These are phyloP conservation scores for Diaporthe citriasiana DNA, from an alignment of 2,329 filamentous ascomycete species.

Conservation along the genomic window DNA sequence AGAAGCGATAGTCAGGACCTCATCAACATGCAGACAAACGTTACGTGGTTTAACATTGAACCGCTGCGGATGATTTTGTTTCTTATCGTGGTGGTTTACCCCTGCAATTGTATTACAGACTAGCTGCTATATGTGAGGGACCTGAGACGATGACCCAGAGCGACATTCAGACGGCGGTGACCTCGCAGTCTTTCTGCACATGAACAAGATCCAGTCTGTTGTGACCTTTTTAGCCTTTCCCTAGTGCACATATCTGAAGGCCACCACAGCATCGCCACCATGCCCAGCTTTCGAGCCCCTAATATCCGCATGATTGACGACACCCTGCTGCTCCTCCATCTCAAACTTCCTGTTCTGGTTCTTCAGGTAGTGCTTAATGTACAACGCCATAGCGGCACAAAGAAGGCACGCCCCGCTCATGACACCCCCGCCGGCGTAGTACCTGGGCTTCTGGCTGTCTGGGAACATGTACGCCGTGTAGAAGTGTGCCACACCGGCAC, in stretches of 20 bases:
- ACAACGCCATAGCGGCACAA: slow-evolving; percentile 46
- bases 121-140: too few species aligned
- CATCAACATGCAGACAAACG: too few species aligned
- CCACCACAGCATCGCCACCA: slow-evolving; percentile 29
- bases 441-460: slow-evolving; percentile 49
- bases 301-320: slow-evolving; percentile 21
- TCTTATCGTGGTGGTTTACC: too few species aligned
- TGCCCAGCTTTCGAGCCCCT: slow-evolving; percentile 29
- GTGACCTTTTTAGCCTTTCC: background rate
- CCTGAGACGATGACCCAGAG: too few species aligned
- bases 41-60: too few species aligned
- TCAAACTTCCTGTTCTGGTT: slow-evolving; percentile 46
- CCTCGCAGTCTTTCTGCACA: too few species aligned
- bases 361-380: slow-evolving; percentile 49
- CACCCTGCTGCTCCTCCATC: slow-evolving; percentile 43
- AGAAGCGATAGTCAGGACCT: too few species aligned
- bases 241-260: slow-evolving; percentile 35
- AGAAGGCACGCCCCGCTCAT: slow-evolving; percentile 48
- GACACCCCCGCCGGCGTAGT: slow-evolving; percentile 49
- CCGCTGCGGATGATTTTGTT: too few species aligned
- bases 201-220: too few species aligned
- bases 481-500: slow-evolving; percentile 46
- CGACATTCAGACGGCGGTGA: too few species aligned
- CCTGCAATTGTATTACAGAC: too few species aligned
- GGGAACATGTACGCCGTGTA: slow-evolving; percentile 52